Evolutionary conservation across 768 basidiomycete species (phyloP).

Genomic region (Kwoniella sp.): DNA sequence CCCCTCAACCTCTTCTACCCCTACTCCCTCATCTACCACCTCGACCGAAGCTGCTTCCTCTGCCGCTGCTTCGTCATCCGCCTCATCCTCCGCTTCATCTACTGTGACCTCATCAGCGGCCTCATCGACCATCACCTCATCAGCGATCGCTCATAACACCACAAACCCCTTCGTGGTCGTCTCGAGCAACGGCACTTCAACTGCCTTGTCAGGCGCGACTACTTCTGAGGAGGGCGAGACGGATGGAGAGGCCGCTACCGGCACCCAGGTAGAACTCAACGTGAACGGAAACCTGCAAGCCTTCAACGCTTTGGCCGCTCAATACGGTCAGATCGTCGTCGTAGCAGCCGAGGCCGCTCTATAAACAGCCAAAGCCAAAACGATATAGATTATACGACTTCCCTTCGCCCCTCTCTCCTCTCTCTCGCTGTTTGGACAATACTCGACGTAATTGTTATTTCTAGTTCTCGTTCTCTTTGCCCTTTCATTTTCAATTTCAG

Average conservation of each 20-base stretch:
- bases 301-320: slow-evolving; percentile 43
- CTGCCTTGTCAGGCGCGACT: slow-evolving; percentile 4
- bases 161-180: slow-evolving; percentile 39
- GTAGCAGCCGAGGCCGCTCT: slow-evolving; percentile 33
- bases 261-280: neutral
- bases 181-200: slow-evolving; percentile 21
- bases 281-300: slow-evolving; percentile 31
- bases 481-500: neutral
- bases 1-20: slow-evolving; percentile 12
- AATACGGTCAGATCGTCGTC: slow-evolving; percentile 48
- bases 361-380: neutral
- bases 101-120: slow-evolving; percentile 23
- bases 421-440: neutral
- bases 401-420: neutral
- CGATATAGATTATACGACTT: neutral
- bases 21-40: slow-evolving; percentile 24
- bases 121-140: slow-evolving; percentile 12
- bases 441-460: slow-evolving; percentile 2
- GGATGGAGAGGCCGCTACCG: neutral
- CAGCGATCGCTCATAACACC: slow-evolving; percentile 24
- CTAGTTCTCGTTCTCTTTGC: neutral
- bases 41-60: slow-evolving; percentile 25
- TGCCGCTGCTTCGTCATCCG: slow-evolving; percentile 30
- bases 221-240: slow-evolving; percentile 3
- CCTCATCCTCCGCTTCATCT: slow-evolving; percentile 28